Evolutionary conservation across 1,284 basidiomycete species (phyloP).

Genomic region (Cryptococcus depauperatus): DNA sequence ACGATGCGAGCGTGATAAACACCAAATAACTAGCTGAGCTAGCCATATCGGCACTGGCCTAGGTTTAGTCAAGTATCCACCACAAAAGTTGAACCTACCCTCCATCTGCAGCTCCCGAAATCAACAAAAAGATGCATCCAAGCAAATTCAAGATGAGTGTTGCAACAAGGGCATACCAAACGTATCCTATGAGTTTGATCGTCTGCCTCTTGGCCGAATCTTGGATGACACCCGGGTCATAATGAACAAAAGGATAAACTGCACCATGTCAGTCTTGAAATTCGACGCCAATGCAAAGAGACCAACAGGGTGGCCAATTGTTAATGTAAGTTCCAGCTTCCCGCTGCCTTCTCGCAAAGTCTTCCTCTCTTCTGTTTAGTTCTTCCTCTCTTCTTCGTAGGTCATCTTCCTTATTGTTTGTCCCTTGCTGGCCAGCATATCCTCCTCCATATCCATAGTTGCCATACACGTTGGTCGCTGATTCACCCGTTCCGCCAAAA

Average conservation of each 20-base stretch:
- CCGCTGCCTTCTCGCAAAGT: slow-evolving; percentile 26
- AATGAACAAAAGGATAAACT: slow-evolving; percentile 92
- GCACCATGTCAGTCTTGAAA: too few relatives aligned
- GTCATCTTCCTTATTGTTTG: slow-evolving; percentile 32
- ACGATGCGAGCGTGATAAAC: slow-evolving; percentile 70
- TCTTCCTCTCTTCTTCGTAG: slow-evolving; percentile 30
- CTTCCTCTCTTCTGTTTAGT: slow-evolving; percentile 24
- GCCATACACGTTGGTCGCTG: slow-evolving; percentile 8
- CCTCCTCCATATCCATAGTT: slow-evolving; percentile 12
- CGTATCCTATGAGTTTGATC: slow-evolving; percentile 74
- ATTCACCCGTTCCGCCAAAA: slow-evolving; percentile 11
- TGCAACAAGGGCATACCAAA: slow-evolving; percentile 72
- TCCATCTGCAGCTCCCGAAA: slow-evolving; percentile 66
- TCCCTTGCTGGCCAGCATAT: slow-evolving; percentile 4
- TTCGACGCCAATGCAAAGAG: too few relatives aligned
- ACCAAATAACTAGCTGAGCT: slow-evolving; percentile 55
- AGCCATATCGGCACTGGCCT: slow-evolving; percentile 25
- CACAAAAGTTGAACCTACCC: slow-evolving; percentile 45
- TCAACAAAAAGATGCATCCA: slow-evolving; percentile 76
- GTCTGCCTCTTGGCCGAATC: slow-evolving; percentile 67
- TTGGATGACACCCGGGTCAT: slow-evolving; percentile 72
- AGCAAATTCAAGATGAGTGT: slow-evolving; percentile 85
- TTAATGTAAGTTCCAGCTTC: slow-evolving; percentile 32
- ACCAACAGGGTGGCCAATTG: too few relatives aligned
- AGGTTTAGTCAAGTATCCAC: slow-evolving; percentile 2